Evolutionary conservation across 495 filamentous ascomycete species (phyloP).

Genomic region (Annulohypoxylon stygium): DNA sequence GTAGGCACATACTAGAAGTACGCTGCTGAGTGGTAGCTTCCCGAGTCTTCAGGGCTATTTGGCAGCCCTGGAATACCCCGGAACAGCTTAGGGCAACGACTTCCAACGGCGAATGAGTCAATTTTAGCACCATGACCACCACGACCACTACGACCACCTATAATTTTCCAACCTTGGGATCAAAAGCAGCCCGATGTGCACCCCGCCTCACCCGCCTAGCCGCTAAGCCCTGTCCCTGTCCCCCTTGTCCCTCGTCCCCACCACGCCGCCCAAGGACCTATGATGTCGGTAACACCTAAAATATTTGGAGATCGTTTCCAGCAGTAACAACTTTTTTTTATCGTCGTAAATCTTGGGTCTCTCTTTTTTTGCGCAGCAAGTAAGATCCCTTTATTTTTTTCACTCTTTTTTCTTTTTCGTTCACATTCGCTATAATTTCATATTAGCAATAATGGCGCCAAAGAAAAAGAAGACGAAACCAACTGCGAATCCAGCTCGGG

Average conservation of each 20-base stretch:
- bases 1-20: neutral
- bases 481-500: conserved; percentile 83
- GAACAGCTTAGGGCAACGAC: neutral
- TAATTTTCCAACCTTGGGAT: neutral
- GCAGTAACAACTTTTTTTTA: conserved; percentile 35
- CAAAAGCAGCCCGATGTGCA: neutral
- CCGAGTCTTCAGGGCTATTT: neutral
- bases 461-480: conserved; percentile 90
- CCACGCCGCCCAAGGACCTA: conserved; percentile 14
- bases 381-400: neutral
- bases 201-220: conserved; percentile 31
- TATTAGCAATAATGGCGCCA: conserved; percentile 71
- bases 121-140: neutral
- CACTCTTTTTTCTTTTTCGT: conserved; percentile 6
- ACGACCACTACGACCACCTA: neutral
- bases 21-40: neutral
- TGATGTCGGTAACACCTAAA: conserved; percentile 25
- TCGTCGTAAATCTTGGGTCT: conserved; percentile 9
- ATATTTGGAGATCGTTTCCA: conserved; percentile 27
- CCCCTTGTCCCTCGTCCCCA: conserved; percentile 30
- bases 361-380: conserved; percentile 6
- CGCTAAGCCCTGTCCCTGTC: conserved; percentile 31
- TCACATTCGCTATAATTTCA: conserved; percentile 5
- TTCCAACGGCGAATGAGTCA: conserved; percentile 29
- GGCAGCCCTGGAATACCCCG: neutral